These are phyloP conservation scores for Metschnikowia baotianmanensis DNA, from an alignment of 805 yeast genomes.

Conservation along the genomic window DNA sequence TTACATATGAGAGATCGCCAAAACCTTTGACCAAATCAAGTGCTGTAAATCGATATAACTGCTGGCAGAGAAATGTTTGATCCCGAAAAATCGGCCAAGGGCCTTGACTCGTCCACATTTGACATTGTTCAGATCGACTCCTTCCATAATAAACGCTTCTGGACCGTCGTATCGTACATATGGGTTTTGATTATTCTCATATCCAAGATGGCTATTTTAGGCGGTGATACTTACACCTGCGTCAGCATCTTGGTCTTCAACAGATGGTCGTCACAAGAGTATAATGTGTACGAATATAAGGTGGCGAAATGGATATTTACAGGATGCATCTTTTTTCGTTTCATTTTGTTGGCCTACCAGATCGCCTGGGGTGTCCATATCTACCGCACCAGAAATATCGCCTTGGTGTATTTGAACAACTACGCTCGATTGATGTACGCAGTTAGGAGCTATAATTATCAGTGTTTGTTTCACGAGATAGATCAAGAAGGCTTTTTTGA, in stretches of 20 bases:
- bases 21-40: too few species aligned
- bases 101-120: slow-evolving; percentile 42
- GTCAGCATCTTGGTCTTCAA: slow-evolving; percentile 69
- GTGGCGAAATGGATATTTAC: slow-evolving; percentile 70
- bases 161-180: slow-evolving; percentile 45
- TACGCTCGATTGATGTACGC: slow-evolving; percentile 61
- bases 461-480: slow-evolving; percentile 70
- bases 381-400: slow-evolving; percentile 60
- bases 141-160: slow-evolving; percentile 43
- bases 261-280: slow-evolving; percentile 58
- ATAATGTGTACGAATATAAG: slow-evolving; percentile 46
- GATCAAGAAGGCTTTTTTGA: slow-evolving; percentile 62
- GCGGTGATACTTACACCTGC: slow-evolving; percentile 77
- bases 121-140: slow-evolving; percentile 46
- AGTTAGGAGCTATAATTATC: slow-evolving; percentile 55
- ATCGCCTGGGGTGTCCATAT: slow-evolving; percentile 56
- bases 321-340: slow-evolving; percentile 74
- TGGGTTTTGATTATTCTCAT: slow-evolving; percentile 47
- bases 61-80: slow-evolving; percentile 13
- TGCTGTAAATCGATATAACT: too few species aligned
- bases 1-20: too few species aligned
- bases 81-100: slow-evolving; percentile 12
- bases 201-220: slow-evolving; percentile 51
- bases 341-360: slow-evolving; percentile 56
- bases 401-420: slow-evolving; percentile 64